Evolutionary conservation across 345 rosid species (phyloP).

Genomic region (thale cress (Arabidopsis thaliana)): DNA sequence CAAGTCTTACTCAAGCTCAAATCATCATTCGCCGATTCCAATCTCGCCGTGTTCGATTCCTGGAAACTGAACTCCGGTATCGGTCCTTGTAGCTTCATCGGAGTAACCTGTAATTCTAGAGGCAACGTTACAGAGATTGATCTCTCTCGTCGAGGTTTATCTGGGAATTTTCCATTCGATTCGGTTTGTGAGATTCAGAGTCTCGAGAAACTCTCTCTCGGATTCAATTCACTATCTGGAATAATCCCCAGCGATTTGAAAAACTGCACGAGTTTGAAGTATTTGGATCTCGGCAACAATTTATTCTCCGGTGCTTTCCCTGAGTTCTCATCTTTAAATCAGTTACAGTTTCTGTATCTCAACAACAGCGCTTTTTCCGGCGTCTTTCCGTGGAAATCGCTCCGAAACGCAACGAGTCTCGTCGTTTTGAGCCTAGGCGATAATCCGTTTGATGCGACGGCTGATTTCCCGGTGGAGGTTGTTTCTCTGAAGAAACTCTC

Average conservation of each 20-base stretch:
- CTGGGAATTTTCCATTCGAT: constrained; percentile 58
- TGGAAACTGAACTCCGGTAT: constrained; percentile 48
- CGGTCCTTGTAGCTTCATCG: constrained; percentile 57
- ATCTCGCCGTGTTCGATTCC: constrained; percentile 50
- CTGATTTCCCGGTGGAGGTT: constrained; percentile 55
- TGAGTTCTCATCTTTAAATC: constrained; percentile 54
- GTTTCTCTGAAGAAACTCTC: constrained; percentile 56
- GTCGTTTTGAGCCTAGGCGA: constrained; percentile 71
- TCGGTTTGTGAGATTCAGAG: constrained; percentile 62
- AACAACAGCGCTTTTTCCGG: constrained; percentile 71
- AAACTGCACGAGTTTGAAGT: constrained; percentile 58
- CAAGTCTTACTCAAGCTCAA: constrained; percentile 58
- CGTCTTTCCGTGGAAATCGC: constrained; percentile 74
- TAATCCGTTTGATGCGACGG: constrained; percentile 53
- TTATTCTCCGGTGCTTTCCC: constrained; percentile 68
- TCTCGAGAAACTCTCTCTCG: constrained; percentile 71
- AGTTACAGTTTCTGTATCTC: constrained; percentile 58
- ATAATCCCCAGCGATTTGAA: constrained; percentile 46
- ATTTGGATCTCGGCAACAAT: constrained; percentile 82
- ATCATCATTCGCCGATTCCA: constrained; percentile 47
- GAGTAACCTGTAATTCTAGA: constrained; percentile 60
- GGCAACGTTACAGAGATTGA: constrained; percentile 65
- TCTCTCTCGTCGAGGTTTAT: constrained; percentile 56
- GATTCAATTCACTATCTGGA: constrained; percentile 64
- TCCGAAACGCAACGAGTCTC: constrained; percentile 56